Base-by-base conservation (phyloP, 2,329 filamentous ascomycete species). In the Coniochaeta ligniaria region DNA sequence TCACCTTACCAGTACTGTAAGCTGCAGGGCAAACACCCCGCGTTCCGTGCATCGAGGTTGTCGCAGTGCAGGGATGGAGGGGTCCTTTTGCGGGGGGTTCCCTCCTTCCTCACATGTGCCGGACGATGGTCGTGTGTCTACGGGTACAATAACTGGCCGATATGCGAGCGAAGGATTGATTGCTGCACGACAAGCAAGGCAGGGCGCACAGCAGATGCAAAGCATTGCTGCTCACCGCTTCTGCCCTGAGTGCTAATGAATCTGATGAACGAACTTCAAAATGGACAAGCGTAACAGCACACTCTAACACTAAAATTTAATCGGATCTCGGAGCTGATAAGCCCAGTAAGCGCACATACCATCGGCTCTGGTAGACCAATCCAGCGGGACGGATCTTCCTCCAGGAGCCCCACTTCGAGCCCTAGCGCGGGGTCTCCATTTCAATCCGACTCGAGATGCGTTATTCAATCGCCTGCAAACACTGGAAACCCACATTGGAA, bases 321-420 rank as follows among this genome's bases (percentile, higher is more conserved):
- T 52, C 47, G 47, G 47, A 52, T 52, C 47, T 52, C 47, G 47
- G 47, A 52, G 47, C 47, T 52, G 47, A 52, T 52, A 52, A n/a
- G n/a, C n/a, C n/a, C n/a, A n/a, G n/a, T n/a, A n/a, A 50, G 45
- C 22, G 20, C 45, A 50, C 52, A 56, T 12, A 36, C 28, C 26
- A 35, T 35, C 14, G 9, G 14, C 16, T 22, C 8, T 35, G 7
- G 35, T 36, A 11, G 52, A 31, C 47, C 24, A 52, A 52, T 52
- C 47, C 47, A 17, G 47, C 22, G 26, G 47, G 47, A 47, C 22
- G 26, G 47, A 52, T 52, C 26, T 28, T 6, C 14, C 24, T 52
- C 47, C 47, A 52, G 11, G n/a, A 17, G 31, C 24, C 47, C 47
- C 47, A 52, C 47, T n/a, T 52, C 11, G 11, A 22, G 9, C 12